phyloP scores from a whole-genome alignment of 2,329 filamentous ascomycete species.

The Aulographum hederae region DNA sequence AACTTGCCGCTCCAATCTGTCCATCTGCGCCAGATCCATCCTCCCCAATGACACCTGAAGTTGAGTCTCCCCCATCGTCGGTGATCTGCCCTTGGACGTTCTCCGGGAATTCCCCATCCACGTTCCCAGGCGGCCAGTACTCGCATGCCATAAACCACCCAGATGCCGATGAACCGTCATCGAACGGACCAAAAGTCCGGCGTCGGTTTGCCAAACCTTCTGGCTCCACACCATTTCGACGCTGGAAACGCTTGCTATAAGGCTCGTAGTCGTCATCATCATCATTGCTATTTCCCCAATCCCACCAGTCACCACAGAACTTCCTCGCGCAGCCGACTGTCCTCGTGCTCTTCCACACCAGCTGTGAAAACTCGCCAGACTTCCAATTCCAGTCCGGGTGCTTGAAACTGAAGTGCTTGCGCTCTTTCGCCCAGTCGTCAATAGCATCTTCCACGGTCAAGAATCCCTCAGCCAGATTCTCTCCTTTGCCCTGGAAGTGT shows the following conservation, averaged over 20 bases:
- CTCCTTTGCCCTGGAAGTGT: conserved; percentile 25
- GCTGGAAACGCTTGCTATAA: not conserved
- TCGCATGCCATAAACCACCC: conserved; percentile 1
- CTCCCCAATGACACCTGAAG: not conserved
- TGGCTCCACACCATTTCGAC: not conserved
- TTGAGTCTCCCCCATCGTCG: not conserved
- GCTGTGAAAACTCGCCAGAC: conserved; percentile 42
- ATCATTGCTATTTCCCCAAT: not conserved
- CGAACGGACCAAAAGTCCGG: too few species aligned
- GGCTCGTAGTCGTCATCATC: too few species aligned
- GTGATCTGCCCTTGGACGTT: not conserved
- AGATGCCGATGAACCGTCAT: not conserved
- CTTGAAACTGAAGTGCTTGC: conserved; percentile 38
- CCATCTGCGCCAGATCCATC: not conserved
- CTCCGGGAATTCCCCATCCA: not conserved
- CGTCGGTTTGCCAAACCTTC: not conserved
- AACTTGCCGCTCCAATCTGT: not conserved
- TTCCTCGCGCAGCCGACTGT: not conserved
- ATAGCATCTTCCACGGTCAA: conserved; percentile 38
- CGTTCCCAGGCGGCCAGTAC: not conserved
- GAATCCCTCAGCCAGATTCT: conserved; percentile 57
- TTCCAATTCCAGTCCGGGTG: conserved; percentile 30
- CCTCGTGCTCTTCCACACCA: conserved; percentile 50
- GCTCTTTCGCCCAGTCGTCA: conserved; percentile 48
- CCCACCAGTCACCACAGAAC: not conserved